These are phyloP conservation scores for Pseudogymnoascus sp. DNA, from an alignment of 2,329 filamentous ascomycete species.

Conservation along the genomic window DNA sequence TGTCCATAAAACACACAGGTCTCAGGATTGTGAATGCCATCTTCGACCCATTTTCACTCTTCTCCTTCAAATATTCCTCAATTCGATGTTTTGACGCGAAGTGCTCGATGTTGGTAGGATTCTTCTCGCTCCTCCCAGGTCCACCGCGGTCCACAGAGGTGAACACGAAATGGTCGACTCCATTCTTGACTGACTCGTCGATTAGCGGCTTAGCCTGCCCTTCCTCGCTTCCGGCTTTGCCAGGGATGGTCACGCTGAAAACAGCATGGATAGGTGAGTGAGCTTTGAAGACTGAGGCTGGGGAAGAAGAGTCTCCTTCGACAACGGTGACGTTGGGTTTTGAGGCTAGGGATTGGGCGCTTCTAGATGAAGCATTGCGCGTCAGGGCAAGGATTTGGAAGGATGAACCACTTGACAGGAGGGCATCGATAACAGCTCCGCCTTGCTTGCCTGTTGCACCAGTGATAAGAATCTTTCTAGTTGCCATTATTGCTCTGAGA, in stretches of 20 bases:
- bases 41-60: conserved; percentile 26
- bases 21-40: conserved; percentile 47
- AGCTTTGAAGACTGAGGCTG: conserved; percentile 36
- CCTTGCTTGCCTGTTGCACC: conserved; percentile 36
- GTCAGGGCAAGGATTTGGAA: conserved; percentile 47
- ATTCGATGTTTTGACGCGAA: conserved; percentile 46
- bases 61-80: conserved; percentile 44
- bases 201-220: conserved; percentile 44
- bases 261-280: conserved; percentile 42
- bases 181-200: conserved; percentile 44
- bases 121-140: conserved; percentile 32
- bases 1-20: conserved; percentile 47
- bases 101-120: conserved; percentile 43
- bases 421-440: conserved; percentile 27
- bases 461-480: conserved; percentile 26
- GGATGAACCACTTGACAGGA: conserved; percentile 17
- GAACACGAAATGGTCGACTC: conserved; percentile 54
- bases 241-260: conserved; percentile 36
- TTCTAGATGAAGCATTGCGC: conserved; percentile 36
- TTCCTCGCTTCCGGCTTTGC: conserved; percentile 36
- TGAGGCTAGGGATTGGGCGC: conserved; percentile 36
- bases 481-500: neutral
- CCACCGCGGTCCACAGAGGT: conserved; percentile 55
- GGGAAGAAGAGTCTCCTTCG: conserved; percentile 43
- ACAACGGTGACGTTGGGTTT: conserved; percentile 41